phyloP scores from a whole-genome alignment of 345 rosid species.

The Aurinia saxatilis region DNA sequence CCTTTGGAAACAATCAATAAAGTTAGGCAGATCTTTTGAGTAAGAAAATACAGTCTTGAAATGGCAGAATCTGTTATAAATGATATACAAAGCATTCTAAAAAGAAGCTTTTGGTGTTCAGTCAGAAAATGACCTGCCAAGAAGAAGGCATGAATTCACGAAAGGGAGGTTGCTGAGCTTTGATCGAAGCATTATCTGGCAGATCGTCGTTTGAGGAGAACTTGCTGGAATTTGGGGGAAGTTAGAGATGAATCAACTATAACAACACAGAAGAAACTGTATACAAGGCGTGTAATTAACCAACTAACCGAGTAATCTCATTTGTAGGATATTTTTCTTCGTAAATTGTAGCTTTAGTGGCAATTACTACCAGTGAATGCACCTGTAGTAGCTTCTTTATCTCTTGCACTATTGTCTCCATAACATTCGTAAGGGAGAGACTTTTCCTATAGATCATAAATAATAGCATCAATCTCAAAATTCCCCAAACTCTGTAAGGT shows the following conservation, averaged over 20 bases:
- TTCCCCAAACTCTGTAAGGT: not conserved
- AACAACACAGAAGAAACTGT: conserved; percentile 2
- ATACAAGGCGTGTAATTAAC: not conserved
- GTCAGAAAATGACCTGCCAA: conserved; percentile 61
- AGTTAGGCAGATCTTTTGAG: not conserved
- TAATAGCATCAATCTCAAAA: not conserved
- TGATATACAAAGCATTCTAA: not conserved
- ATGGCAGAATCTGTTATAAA: not conserved
- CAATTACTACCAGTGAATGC: conserved; percentile 67
- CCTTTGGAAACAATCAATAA: no score
- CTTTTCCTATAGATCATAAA: conserved; percentile 42
- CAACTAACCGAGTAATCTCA: conserved; percentile 40
- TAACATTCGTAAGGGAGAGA: conserved; percentile 52
- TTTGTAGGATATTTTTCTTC: conserved; percentile 33
- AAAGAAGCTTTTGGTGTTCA: conserved; percentile 4
- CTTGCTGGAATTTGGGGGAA: conserved; percentile 28
- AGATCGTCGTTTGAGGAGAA: conserved; percentile 19
- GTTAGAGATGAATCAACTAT: conserved; percentile 1
- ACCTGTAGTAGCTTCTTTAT: conserved; percentile 48
- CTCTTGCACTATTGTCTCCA: conserved; percentile 59
- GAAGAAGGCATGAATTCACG: conserved; percentile 83
- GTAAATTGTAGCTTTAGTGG: conserved; percentile 46
- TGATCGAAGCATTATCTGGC: conserved; percentile 26
- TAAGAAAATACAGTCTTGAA: not conserved
- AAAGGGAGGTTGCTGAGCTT: conserved; percentile 28